Evolutionary conservation across 345 rosid species (phyloP), one percentile per base, ranked within the genome.

Genomic region (Hibiscus tridactylites): DNA sequence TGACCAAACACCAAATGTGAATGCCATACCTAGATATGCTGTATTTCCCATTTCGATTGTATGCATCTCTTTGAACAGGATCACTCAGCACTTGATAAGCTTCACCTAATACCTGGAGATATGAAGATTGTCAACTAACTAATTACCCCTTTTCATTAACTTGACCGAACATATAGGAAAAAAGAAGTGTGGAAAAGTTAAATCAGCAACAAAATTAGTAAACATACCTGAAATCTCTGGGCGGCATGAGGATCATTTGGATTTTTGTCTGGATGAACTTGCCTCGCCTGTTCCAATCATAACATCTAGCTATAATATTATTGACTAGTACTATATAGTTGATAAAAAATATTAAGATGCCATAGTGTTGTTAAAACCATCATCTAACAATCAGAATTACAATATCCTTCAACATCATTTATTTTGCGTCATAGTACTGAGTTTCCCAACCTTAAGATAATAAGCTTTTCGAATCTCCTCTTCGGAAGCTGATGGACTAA

Each of bases 241-340:
- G 95, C 90, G 33, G 95, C 87, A 31, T 73, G 86, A 65, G 92
- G 88, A 70, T 90, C 95, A 61, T 85, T 77, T 13, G 84, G 95
- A 81, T 90, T 90, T 76, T 90, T 90, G 79, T 87, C 95, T 6
- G 95, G 91, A 77, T 90, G 95, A 74, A 90, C 95, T 81, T 86
- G 91, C 76, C 83, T 87, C 44, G 95, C 95, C 95, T 89, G 88
- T 37, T 59, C 33, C 66, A 74, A 52, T 16, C 61, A 24, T 28
- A 59, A 28, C 8, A 59, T 58, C 35, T 28, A 69, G 13, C 31
- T 26, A 6, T n/a, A n/a, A 74, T 6, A 61, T 66, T 73, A 70
- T 61, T 67, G 26, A 54, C 24, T 21, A 21, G 24, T 21, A 21
- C 24, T 21, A 21, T 21, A 21, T 21, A 21, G 24, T 21, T 21